These are phyloP conservation scores for Carex littledalei DNA, from an alignment of 176 grass and related monocot genomes.

Conservation along the genomic window DNA sequence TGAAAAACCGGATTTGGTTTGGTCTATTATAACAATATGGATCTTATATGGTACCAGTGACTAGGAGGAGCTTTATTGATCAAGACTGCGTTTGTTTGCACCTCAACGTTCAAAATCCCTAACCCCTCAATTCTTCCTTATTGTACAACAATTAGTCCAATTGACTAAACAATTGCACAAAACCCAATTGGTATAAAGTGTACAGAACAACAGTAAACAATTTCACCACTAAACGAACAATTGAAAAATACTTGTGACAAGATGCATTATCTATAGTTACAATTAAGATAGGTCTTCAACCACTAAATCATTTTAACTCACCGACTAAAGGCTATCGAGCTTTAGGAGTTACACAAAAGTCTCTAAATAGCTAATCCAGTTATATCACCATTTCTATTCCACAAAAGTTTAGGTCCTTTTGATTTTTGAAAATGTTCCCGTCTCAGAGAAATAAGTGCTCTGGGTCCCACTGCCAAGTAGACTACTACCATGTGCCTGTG, in stretches of 20 bases:
- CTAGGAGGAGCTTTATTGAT: too few species aligned
- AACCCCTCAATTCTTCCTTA: too few species aligned
- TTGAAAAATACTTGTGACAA: background rate
- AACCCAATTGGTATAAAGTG: background rate
- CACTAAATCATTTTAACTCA: background rate
- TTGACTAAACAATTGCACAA: too few species aligned
- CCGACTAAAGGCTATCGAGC: background rate
- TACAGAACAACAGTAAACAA: background rate
- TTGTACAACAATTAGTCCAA: too few species aligned
- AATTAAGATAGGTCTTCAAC: background rate
- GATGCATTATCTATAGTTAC: background rate
- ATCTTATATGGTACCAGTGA: too few species aligned
- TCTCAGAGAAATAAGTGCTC: slow-evolving; percentile 72
- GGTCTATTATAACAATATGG: too few species aligned
- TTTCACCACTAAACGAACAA: background rate
- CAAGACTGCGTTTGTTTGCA: too few species aligned
- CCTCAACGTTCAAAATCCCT: too few species aligned
- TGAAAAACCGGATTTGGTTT: too few species aligned
- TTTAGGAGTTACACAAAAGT: background rate
- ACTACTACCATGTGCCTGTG: slow-evolving; percentile 36
- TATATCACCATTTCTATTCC: background rate
- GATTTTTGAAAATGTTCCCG: slow-evolving; percentile 59
- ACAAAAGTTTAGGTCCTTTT: slow-evolving; percentile 27
- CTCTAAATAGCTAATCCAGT: background rate
- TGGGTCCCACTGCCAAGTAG: slow-evolving; percentile 44